Evolutionary conservation across 2,329 filamentous ascomycete genomes (phyloP).

Genomic region (Beauveria medogensis): DNA sequence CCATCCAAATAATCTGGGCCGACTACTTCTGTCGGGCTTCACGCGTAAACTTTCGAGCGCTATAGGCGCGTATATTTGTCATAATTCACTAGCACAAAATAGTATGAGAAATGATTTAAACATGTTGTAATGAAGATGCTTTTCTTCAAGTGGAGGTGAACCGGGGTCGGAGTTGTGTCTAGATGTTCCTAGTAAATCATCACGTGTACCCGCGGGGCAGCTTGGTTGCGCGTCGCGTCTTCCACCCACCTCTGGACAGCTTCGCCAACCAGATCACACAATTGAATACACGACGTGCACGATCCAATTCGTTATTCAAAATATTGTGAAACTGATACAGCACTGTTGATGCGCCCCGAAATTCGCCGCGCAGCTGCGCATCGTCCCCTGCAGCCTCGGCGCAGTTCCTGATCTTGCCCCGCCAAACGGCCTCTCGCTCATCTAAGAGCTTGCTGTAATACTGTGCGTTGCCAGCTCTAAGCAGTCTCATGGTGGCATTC

Average conservation of each 20-base stretch:
- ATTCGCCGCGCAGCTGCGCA: not conserved
- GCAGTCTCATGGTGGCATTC: not conserved
- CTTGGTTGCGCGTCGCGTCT: not conserved
- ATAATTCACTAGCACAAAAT: not conserved
- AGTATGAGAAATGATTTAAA: not conserved
- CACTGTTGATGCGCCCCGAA: slow-evolving; percentile 2
- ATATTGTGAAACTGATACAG: too few species aligned
- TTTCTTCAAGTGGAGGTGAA: not conserved
- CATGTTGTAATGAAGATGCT: not conserved
- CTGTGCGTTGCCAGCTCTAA: not conserved
- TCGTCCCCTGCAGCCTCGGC: not conserved
- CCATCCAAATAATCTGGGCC: not conserved
- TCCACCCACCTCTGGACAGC: too few species aligned
- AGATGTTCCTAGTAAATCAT: not conserved
- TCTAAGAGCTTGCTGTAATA: not conserved
- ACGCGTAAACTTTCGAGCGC: not conserved
- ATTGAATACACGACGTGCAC: not conserved
- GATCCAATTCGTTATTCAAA: not conserved
- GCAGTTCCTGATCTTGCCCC: not conserved
- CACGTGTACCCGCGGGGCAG: slow-evolving; percentile 9
- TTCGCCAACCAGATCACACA: not conserved
- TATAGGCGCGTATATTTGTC: not conserved
- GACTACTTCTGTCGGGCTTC: not conserved
- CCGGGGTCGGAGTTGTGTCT: not conserved
- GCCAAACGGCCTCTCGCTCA: not conserved